A percentile compares a stretch with the other conserved stretches of the same genome.
Conservation (phyloP, 139 green algal species). For the Asterochloris erici region DNA sequence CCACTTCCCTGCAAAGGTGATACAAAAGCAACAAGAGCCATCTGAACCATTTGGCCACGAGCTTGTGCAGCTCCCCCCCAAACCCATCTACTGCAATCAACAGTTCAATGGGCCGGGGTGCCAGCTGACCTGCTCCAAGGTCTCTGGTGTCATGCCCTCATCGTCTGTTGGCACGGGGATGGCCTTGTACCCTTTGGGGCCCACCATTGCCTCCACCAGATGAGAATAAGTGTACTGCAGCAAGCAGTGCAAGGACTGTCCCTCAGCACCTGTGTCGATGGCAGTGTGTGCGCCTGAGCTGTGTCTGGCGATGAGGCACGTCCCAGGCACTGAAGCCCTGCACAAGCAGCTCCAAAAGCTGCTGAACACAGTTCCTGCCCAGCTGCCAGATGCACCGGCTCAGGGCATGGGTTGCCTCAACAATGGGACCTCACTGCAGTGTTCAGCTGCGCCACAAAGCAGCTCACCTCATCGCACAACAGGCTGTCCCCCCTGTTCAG, state of each 20-base stretch:
- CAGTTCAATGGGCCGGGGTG: background rate
- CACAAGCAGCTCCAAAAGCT: too few relatives aligned
- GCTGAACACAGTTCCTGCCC: too few relatives aligned
- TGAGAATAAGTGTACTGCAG: conserved; percentile 60
- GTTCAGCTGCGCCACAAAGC: too few relatives aligned
- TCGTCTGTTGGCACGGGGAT: conserved; percentile 47
- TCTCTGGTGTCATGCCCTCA: conserved; percentile 51
- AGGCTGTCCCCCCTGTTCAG: conserved; percentile 51
- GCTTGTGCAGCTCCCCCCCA: background rate
- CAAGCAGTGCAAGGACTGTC: background rate
- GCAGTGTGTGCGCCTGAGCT: too few relatives aligned
- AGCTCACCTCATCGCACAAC: conserved; percentile 53
- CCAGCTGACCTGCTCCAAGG: conserved; percentile 29
- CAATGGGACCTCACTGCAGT: too few relatives aligned
- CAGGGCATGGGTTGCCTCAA: too few relatives aligned
- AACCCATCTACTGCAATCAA: background rate
- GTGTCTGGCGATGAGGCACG: too few relatives aligned
- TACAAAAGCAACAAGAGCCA: too few relatives aligned
- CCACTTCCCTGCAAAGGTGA: background rate
- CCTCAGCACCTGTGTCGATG: too few relatives aligned
- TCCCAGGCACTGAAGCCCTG: too few relatives aligned
- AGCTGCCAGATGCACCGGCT: too few relatives aligned
- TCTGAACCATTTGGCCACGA: too few relatives aligned
- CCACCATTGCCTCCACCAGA: conserved; percentile 52
- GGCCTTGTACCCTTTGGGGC: conserved; percentile 41